A percentile compares a stretch with the other conserved stretches of the same genome.
Evolutionary conservation across 1,139 yeast genomes (phyloP).

Genomic region (Taphrina communis): DNA sequence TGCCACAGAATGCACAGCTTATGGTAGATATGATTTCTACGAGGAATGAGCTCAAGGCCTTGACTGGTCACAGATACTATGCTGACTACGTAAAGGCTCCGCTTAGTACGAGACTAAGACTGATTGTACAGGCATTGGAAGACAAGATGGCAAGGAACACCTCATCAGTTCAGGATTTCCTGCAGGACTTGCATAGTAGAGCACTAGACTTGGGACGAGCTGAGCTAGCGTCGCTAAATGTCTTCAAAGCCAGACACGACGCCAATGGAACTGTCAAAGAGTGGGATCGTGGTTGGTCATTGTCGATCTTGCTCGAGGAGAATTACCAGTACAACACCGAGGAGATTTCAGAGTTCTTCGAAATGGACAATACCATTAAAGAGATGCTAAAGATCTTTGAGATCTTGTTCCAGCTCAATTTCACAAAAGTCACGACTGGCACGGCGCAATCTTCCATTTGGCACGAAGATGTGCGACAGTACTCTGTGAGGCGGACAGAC

Average conservation of each 20-base stretch:
- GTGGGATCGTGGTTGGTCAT: constrained; percentile 77
- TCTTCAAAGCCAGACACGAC: constrained; percentile 61
- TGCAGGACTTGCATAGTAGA: constrained; percentile 65
- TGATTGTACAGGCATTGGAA: constrained; percentile 57
- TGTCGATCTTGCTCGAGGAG: constrained; percentile 66
- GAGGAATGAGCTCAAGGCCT: constrained; percentile 66
- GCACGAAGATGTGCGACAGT: constrained; percentile 80
- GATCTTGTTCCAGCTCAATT: constrained; percentile 68
- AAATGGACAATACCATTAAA: constrained; percentile 67
- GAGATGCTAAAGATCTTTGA: constrained; percentile 76
- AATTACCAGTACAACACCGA: constrained; percentile 74
- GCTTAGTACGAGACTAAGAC: not conserved
- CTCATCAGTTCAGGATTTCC: constrained; percentile 63
- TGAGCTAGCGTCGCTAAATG: constrained; percentile 60
- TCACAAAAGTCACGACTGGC: constrained; percentile 58
- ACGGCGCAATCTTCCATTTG: constrained; percentile 55
- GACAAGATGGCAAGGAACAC: constrained; percentile 79
- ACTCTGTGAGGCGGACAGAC: constrained; percentile 72
- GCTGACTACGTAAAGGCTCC: constrained; percentile 58
- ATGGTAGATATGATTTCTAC: constrained; percentile 64
- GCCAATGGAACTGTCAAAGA: constrained; percentile 59
- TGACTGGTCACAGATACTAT: constrained; percentile 69
- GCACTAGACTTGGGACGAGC: constrained; percentile 63
- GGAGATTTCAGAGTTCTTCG: constrained; percentile 77
- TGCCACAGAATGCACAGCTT: constrained; percentile 63